These are phyloP conservation scores for Hyaloraphidium curvatum DNA, from an alignment of 192 early-diverging fungal genomes.

Conservation along the genomic window DNA sequence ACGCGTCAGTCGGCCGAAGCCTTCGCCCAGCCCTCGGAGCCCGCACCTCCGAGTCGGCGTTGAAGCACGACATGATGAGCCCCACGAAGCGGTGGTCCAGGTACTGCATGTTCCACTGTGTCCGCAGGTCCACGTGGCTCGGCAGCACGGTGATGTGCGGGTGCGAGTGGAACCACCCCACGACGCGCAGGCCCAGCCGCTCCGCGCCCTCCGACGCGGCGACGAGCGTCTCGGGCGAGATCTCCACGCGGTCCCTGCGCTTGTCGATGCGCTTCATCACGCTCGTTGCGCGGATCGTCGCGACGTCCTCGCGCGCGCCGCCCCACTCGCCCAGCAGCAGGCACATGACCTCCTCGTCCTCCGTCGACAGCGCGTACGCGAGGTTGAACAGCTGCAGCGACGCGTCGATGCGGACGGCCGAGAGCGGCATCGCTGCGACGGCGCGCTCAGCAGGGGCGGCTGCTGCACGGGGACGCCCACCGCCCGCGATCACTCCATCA, in stretches of 20 bases:
- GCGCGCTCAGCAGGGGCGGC: too few relatives aligned
- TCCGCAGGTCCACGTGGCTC: constrained; percentile 1
- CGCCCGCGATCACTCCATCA: too few relatives aligned
- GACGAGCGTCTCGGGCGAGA: constrained; percentile 6
- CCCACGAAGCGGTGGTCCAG: constrained; percentile 7
- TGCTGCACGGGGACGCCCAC: too few relatives aligned
- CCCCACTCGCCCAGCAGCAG: not conserved
- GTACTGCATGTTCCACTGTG: constrained; percentile 7
- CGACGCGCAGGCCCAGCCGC: constrained; percentile 3
- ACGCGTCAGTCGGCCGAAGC: not conserved
- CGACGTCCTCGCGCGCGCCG: too few relatives aligned
- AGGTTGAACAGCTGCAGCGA: not conserved
- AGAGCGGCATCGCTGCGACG: too few relatives aligned
- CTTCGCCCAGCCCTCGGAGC: not conserved
- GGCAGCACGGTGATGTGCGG: constrained; percentile 6
- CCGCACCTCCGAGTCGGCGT: constrained; percentile 1
- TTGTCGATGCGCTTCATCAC: constrained; percentile 7
- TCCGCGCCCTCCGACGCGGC: constrained; percentile 4
- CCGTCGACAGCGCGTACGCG: not conserved
- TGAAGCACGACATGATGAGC: constrained; percentile 8
- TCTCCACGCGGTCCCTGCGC: constrained; percentile 7
- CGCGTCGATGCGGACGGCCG: not conserved
- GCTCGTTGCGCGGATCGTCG: too few relatives aligned
- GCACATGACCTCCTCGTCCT: not conserved
- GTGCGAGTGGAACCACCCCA: constrained; percentile 9